These are phyloP conservation scores for Cutaneotrichosporon dermatis DNA, from an alignment of 1,284 basidiomycete genomes.

Conservation along the genomic window DNA sequence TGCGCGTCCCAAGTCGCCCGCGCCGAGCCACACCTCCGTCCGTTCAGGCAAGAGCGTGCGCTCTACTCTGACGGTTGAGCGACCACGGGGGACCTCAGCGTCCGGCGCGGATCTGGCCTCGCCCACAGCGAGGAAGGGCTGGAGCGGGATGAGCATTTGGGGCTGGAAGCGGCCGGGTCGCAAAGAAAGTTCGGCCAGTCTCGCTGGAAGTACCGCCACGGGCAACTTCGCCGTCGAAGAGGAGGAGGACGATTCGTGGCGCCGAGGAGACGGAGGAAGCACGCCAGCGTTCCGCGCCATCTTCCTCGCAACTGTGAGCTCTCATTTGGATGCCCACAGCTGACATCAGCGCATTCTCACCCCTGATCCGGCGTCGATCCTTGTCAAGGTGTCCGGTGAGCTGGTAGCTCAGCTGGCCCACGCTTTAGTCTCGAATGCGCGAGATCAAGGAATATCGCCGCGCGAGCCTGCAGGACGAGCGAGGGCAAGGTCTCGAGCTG, in stretches of 20 bases:
- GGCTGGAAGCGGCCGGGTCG: conserved; percentile 14
- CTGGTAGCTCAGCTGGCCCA: conserved; percentile 62
- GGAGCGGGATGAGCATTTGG: conserved; percentile 11
- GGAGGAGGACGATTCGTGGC: conserved; percentile 35
- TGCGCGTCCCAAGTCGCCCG: conserved; percentile 6
- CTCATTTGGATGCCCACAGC: neutral
- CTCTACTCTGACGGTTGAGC: neutral
- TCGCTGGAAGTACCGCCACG: conserved; percentile 4
- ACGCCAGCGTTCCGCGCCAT: conserved; percentile 42
- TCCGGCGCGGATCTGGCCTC: neutral
- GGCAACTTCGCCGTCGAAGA: conserved; percentile 8
- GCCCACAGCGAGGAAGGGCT: neutral
- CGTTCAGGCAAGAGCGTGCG: neutral
- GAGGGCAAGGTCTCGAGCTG: conserved; percentile 29
- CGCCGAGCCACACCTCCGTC: conserved; percentile 4
- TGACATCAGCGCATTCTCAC: conserved; percentile 67
- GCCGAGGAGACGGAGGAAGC: conserved; percentile 42
- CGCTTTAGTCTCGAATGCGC: conserved; percentile 64
- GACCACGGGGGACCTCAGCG: conserved; percentile 1
- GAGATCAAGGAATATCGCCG: conserved; percentile 62
- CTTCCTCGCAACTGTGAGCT: conserved; percentile 44
- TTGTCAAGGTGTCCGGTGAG: conserved; percentile 63
- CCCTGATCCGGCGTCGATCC: conserved; percentile 67
- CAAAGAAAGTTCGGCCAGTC: conserved; percentile 10
- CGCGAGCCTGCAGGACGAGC: conserved; percentile 27